Percentiles rank a stretch among this genome's conserved stretches.
phyloP scores from a whole-genome alignment of 495 filamentous ascomycete species.

The Neurospora sublineolata region DNA sequence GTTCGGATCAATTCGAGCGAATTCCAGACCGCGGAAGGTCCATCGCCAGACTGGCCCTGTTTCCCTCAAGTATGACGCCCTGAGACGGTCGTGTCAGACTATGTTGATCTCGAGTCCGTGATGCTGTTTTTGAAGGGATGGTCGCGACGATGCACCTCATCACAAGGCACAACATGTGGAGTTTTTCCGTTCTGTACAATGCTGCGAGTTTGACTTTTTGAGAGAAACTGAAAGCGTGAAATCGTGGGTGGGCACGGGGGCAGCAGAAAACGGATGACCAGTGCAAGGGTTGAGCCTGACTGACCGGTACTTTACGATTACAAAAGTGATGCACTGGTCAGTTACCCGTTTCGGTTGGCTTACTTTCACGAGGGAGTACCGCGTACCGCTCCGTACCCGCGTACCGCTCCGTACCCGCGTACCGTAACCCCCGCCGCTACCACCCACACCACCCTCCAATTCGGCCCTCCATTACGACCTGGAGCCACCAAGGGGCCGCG shows the following conservation, averaged over 20 bases:
- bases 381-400: background rate
- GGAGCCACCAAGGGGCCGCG: background rate
- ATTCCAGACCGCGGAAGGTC: background rate
- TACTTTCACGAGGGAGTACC: background rate
- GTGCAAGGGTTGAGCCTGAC: background rate
- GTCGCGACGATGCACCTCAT: background rate
- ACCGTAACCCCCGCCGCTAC: background rate
- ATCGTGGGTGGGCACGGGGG: background rate
- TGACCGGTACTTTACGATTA: background rate
- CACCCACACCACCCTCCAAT: background rate
- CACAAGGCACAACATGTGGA: background rate
- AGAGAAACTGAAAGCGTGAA: background rate
- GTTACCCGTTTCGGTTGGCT: background rate
- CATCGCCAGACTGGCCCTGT: background rate
- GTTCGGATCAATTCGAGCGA: background rate
- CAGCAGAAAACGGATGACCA: background rate
- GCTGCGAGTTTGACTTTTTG: background rate
- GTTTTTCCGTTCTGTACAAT: background rate
- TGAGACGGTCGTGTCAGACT: background rate
- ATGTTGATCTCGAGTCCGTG: background rate
- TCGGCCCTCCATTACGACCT: background rate
- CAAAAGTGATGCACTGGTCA: background rate
- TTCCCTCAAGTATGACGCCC: background rate
- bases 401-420: background rate
- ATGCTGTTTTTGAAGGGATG: background rate